Base-by-base conservation (phyloP, 768 basidiomycete species). In the Kwoniella heveanensis region DNA sequence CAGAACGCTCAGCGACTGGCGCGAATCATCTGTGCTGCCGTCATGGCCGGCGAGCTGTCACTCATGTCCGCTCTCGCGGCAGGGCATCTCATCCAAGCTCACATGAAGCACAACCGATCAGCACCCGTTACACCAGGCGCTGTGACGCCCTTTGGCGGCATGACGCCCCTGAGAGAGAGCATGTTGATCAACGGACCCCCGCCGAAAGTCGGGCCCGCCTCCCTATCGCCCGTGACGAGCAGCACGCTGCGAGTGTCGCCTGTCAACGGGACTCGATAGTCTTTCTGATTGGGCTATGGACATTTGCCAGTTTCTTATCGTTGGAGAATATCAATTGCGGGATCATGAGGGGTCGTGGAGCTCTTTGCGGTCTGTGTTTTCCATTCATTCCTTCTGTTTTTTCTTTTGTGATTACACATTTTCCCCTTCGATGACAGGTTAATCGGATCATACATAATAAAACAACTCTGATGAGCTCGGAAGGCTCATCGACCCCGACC, bases 11-110 rank as follows among this genome's bases (percentile, higher is more conserved):
- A 90, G 67, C 85, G 84, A 51, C 87, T 99, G 56, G 96, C 96
- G 1, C 85, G 92, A 32, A 85, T 98, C 74, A 90, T 99, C 69
- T 89, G 88, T 37, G 87, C 92, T 0, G 85, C 91, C 0, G 96
- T 99, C 72, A 96, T 98, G 92, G 95, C 96, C 1, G 96, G 96
- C 36, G 96, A 99, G 80, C 83, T 98, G 30, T 91, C 90, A 19
- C 84, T 99, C 65, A 84, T 99, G 77, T 88, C 88, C 68, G 94
- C 96, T 1, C 85, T 99, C 39, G 94, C 94, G 0, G 93, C 92
- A 2, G 95, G 95, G 0, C 93, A 96, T 76, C 85, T 98, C 65
- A 92, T 98, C 74, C 86, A 89, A 44, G 94, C 94, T 27, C 93
- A 97, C 78, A 85, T 96, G 81, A 88, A 87, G 36, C 93, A 94